Conservation (phyloP, 495 filamentous ascomycete species). For the Viridothelium virens region DNA sequence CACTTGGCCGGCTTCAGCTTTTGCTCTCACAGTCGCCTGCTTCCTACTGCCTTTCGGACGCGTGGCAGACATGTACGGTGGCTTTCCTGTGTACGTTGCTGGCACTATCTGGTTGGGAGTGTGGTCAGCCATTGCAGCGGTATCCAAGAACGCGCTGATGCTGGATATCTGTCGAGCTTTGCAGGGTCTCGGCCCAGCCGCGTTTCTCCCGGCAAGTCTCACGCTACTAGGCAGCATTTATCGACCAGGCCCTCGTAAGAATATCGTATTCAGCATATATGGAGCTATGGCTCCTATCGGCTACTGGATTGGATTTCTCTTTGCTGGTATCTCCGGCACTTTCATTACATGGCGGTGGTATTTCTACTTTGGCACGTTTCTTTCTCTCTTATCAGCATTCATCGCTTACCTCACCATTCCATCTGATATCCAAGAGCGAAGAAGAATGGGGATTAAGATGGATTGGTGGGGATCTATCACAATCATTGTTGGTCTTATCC, state of each 20-base stretch:
- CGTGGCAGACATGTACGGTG: conserved; percentile 48
- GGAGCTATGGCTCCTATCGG: conserved; percentile 69
- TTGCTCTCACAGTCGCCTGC: conserved; percentile 63
- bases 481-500: conserved; percentile 57
- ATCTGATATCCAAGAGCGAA: conserved; percentile 49
- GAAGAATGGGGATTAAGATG: conserved; percentile 47
- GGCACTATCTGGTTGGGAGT: conserved; percentile 64
- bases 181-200: conserved; percentile 70
- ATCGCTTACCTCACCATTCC: conserved; percentile 59
- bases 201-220: conserved; percentile 68
- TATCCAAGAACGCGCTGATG: conserved; percentile 61
- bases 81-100: conserved; percentile 58
- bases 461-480: conserved; percentile 61
- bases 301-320: conserved; percentile 76
- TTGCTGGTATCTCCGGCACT: conserved; percentile 58
- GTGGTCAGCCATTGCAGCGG: conserved; percentile 65
- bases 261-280: conserved; percentile 74
- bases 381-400: conserved; percentile 44
- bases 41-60: conserved; percentile 74
- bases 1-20: conserved; percentile 75
- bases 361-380: conserved; percentile 65
- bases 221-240: conserved; percentile 76
- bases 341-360: conserved; percentile 66
- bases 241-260: conserved; percentile 77
- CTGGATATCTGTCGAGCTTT: conserved; percentile 67